Conservation (phyloP, 768 basidiomycete species). For the Termitomyces sp. region DNA sequence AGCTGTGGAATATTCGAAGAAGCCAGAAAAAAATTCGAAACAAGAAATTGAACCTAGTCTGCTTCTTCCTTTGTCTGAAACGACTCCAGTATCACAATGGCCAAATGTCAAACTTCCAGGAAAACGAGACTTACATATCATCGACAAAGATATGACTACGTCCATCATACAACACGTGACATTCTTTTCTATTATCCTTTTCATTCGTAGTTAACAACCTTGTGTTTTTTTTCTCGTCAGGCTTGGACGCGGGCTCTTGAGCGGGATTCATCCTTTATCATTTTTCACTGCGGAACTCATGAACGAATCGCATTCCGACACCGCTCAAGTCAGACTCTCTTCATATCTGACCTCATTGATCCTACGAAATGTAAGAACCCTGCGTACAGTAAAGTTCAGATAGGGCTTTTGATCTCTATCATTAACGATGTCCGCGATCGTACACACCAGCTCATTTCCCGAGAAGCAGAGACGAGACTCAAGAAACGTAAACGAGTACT, state of each 20-base stretch:
- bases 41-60: too few species aligned
- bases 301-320: constrained; percentile 5
- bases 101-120: not conserved
- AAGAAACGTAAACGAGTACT: not conserved
- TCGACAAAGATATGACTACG: not conserved
- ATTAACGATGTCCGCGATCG: not conserved
- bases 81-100: not conserved
- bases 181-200: not conserved
- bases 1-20: too few species aligned
- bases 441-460: not conserved
- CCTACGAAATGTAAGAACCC: not conserved
- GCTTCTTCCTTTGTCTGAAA: too few species aligned
- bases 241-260: constrained; percentile 4
- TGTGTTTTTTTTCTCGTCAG: not conserved
- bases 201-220: too few species aligned
- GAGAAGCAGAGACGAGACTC: not conserved
- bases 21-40: too few species aligned
- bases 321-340: constrained; percentile 4
- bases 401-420: not conserved
- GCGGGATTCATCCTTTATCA: constrained; percentile 1
- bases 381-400: not conserved
- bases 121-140: not conserved
- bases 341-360: constrained; percentile 1
- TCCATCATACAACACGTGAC: constrained; percentile 1
- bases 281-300: not conserved